Conservation (phyloP, 2,329 filamentous ascomycete species). For the Trichoderma arundinaceum region DNA sequence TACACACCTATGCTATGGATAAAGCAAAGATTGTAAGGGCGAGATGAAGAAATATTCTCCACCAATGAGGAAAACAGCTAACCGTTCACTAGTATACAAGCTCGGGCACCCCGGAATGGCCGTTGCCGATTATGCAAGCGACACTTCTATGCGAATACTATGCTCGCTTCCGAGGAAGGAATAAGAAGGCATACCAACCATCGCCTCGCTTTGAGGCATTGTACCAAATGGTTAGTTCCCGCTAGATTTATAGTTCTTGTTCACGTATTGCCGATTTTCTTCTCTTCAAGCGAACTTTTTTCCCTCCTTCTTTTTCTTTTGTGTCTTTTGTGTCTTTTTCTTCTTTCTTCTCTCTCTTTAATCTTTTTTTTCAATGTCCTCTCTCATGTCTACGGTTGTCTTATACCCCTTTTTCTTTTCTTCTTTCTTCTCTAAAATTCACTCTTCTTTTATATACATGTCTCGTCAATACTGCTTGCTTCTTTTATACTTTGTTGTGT, state of each 20-base stretch:
- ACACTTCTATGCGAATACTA: slow-evolving; percentile 62
- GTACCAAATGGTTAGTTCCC: slow-evolving; percentile 59
- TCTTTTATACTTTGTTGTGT: background rate
- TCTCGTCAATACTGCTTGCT: background rate
- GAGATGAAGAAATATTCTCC: background rate
- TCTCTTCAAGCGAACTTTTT: slow-evolving; percentile 13
- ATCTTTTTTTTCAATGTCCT: slow-evolving; percentile 32
- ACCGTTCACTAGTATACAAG: slow-evolving; percentile 22
- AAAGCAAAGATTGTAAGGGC: slow-evolving; percentile 57
- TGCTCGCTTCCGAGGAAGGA: slow-evolving; percentile 59
- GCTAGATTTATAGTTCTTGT: slow-evolving; percentile 29
- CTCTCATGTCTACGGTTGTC: background rate
- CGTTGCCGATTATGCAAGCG: slow-evolving; percentile 58
- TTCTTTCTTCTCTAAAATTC: slow-evolving; percentile 30
- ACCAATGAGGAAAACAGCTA: background rate
- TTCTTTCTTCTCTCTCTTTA: slow-evolving; percentile 27
- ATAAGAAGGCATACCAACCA: slow-evolving; percentile 52
- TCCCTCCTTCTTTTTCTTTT: slow-evolving; percentile 31
- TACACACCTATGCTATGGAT: slow-evolving; percentile 59
- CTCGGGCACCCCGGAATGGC: slow-evolving; percentile 47
- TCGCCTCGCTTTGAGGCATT: slow-evolving; percentile 57
- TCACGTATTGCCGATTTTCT: slow-evolving; percentile 8
- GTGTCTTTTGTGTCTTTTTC: slow-evolving; percentile 33
- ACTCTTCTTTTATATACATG: background rate
- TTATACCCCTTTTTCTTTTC: slow-evolving; percentile 32